Evolutionary conservation across 2,329 filamentous ascomycete species (phyloP), one percentile per base, ranked within the genome.

Genomic region (Rutstroemia sp.): DNA sequence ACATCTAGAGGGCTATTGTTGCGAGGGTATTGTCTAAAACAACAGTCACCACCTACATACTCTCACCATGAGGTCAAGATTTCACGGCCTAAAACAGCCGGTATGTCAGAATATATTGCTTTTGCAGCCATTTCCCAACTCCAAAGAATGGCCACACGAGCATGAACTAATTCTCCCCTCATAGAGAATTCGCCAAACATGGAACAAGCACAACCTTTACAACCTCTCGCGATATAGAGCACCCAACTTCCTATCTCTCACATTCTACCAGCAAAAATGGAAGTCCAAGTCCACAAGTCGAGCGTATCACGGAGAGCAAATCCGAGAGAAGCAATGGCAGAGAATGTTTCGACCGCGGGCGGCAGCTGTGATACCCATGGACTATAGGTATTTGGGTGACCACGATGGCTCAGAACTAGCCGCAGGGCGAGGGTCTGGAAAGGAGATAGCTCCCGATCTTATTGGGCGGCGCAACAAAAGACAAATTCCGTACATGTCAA

Each of bases 221-320:
- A 96, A 96, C 75, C 75, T 99, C 63, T 75, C 77, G 51, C 80
- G 81, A 63, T 68, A 81, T 36, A 73, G 67, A 45, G 67, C 72
- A 2, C 81, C 79, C 17, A 69, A 65, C 60, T 67, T 69, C 34
- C 68, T 63, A 19, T 67, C 64, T 51, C 73, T 75, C 60, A 96
- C 92, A 46, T 95, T 94, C 75, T 99, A 95, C 80, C 92, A 97
- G 78, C 92, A 97, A 75, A 99, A 99, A 86, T 99, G 92, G 92
- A 73, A 75, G 1, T 89, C 92, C 67, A 99, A 99, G 74, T 84
- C 91, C 21, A 72, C 85, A 62, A 83, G 89, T 44, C 86, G 94
- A 64, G 85, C 81, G 61, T 99, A 97, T 73, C 94, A 99, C 75
- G 94, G 92, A 73, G 92, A 96, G 71, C 89, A 96, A 69, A 86